Conservation (phyloP, 2,329 filamentous ascomycete genomes). For the Fusarium domesticum region DNA sequence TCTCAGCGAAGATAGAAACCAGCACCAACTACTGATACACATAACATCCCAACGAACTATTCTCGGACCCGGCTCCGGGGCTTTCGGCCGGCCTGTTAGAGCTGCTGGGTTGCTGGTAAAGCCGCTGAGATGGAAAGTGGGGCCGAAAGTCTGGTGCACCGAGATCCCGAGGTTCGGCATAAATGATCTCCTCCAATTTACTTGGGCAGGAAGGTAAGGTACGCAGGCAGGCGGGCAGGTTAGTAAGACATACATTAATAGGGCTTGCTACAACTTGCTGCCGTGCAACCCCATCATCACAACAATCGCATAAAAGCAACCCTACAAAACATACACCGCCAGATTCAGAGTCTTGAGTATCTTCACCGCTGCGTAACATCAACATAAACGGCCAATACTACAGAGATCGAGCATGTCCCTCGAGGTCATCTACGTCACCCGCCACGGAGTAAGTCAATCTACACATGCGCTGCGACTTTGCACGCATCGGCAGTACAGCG, state of each 20-base stretch:
- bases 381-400: background rate
- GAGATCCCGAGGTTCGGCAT: slow-evolving; percentile 19
- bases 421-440: slow-evolving; percentile 69
- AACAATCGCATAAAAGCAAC: background rate
- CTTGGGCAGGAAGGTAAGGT: background rate
- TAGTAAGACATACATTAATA: background rate
- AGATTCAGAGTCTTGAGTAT: background rate
- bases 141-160: slow-evolving; percentile 14
- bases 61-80: background rate
- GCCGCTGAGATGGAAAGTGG: slow-evolving; percentile 6
- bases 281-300: background rate
- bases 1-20: too few species aligned
- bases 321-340: background rate
- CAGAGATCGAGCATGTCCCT: slow-evolving; percentile 51
- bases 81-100: slow-evolving; percentile 3
- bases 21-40: too few species aligned
- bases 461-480: too few species aligned
- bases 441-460: slow-evolving; percentile 68
- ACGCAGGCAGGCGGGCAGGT: background rate
- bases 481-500: too few species aligned
- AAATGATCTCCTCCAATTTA: too few species aligned
- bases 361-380: background rate
- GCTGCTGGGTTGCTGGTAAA: too few species aligned
- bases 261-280: background rate
- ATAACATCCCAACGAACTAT: too few species aligned